phyloP scores from a whole-genome alignment of 352 stramenopile genomes.

The Phytopythium delawarense region DNA sequence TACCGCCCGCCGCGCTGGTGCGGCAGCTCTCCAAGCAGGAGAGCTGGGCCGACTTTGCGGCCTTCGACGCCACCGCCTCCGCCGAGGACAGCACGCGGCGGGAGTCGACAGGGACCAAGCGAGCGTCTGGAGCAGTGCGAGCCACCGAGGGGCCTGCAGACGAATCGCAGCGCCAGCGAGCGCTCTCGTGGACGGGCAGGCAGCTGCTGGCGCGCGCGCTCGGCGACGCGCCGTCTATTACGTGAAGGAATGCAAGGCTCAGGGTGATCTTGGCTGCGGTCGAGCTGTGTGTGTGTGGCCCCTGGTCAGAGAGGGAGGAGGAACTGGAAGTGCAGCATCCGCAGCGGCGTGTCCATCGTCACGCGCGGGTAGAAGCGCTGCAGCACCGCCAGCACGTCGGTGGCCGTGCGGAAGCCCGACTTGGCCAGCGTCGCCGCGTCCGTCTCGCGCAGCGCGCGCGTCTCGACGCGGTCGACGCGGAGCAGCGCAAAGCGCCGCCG shows the following conservation, averaged over 20 bases:
- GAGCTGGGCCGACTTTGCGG: constrained; percentile 26
- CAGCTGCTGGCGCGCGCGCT: constrained; percentile 19
- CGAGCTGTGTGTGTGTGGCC: not conserved
- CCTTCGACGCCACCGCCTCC: constrained; percentile 13
- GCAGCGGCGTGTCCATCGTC: constrained; percentile 29
- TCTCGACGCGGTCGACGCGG: constrained; percentile 33
- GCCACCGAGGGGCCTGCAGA: constrained; percentile 6
- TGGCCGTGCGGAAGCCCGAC: constrained; percentile 35
- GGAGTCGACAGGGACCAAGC: not conserved
- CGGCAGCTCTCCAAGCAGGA: constrained; percentile 7
- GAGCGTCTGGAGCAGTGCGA: not conserved
- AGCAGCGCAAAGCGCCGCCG: constrained; percentile 44
- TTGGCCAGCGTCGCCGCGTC: constrained; percentile 27
- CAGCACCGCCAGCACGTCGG: constrained; percentile 42
- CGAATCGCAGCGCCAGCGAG: constrained; percentile 10
- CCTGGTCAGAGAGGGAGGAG: constrained; percentile 6
- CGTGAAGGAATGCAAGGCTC: not conserved
- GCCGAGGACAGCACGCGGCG: constrained; percentile 1
- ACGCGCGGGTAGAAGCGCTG: constrained; percentile 56
- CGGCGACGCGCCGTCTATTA: not conserved
- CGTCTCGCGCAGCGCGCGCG: constrained; percentile 21
- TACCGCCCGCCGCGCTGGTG: constrained; percentile 3
- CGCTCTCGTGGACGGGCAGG: constrained; percentile 22
- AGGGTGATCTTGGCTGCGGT: too few species aligned
- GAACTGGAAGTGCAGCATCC: constrained; percentile 53